A percentile compares a stretch with the other conserved stretches of the same genome.
Evolutionary conservation across 441 rosid genomes (phyloP).

Genomic region (Kokia cookei): DNA sequence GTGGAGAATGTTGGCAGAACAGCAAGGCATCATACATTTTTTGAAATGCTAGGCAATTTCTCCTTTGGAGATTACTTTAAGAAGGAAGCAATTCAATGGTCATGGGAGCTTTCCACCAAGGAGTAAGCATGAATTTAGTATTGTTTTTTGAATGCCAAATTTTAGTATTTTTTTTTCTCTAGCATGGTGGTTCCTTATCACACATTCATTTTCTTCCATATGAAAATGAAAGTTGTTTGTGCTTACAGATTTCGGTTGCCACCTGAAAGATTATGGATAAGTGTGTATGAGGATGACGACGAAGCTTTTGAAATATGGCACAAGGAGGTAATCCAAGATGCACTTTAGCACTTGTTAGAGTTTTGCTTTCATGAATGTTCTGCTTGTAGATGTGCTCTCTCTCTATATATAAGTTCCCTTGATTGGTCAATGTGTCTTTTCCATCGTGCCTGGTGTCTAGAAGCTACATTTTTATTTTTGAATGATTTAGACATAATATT

Average conservation of each 20-base stretch:
- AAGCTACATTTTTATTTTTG: background rate
- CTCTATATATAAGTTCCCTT: background rate
- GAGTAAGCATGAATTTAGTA: conserved; percentile 43
- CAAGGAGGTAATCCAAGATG: conserved; percentile 41
- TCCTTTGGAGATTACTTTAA: conserved; percentile 96
- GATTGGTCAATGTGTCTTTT: background rate
- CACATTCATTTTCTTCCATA: background rate
- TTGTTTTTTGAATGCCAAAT: conserved; percentile 8
- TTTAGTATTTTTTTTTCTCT: conserved; percentile 1
- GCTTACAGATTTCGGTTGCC: conserved; percentile 57
- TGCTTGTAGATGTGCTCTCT: background rate
- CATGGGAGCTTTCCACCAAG: conserved; percentile 88
- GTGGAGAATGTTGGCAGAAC: conserved; percentile 93
- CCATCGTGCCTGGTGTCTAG: background rate
- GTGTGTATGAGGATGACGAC: conserved; percentile 79
- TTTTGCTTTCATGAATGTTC: background rate
- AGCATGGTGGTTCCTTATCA: background rate
- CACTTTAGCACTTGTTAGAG: conserved; percentile 2
- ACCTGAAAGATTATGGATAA: conserved; percentile 71
- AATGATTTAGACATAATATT: background rate
- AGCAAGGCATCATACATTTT: conserved; percentile 84
- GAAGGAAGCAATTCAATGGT: conserved; percentile 88
- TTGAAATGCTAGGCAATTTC: conserved; percentile 97
- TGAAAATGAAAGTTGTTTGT: conserved; percentile 5
- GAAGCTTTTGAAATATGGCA: conserved; percentile 88